A percentile compares a stretch with the other conserved stretches of the same genome.
These are phyloP conservation scores for Metschnikowia amazonensis DNA, from an alignment of 805 yeast genomes.

Conservation along the genomic window DNA sequence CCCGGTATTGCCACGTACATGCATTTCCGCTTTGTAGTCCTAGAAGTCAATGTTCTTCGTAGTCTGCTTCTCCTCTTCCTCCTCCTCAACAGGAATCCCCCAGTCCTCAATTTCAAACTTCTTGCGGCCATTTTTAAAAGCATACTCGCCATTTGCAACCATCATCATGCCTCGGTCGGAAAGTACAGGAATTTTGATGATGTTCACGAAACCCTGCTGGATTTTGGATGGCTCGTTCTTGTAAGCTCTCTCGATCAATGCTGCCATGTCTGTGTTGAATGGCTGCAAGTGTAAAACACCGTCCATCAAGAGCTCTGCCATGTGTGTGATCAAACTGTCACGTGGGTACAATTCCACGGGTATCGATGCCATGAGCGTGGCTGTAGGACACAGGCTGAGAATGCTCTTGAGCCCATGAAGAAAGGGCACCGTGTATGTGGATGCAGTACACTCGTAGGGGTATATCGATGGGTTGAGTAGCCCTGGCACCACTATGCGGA, in stretches of 20 bases:
- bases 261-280: slow-evolving; percentile 68
- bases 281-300: slow-evolving; percentile 74
- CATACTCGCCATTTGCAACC: slow-evolving; percentile 67
- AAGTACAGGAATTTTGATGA: slow-evolving; percentile 66
- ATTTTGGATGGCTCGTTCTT: slow-evolving; percentile 69
- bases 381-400: slow-evolving; percentile 43
- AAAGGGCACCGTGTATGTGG: slow-evolving; percentile 54
- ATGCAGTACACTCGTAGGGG: slow-evolving; percentile 44
- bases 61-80: slow-evolving; percentile 33
- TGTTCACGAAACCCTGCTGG: slow-evolving; percentile 82
- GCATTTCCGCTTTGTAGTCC: no score
- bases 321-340: slow-evolving; percentile 40
- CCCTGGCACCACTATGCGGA: slow-evolving; percentile 72
- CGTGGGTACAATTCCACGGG: slow-evolving; percentile 67
- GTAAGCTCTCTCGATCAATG: slow-evolving; percentile 63
- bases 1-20: no score
- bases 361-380: slow-evolving; percentile 53
- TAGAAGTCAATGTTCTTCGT: slow-evolving; percentile 37
- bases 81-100: slow-evolving; percentile 96
- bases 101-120: slow-evolving; percentile 86
- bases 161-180: slow-evolving; percentile 81
- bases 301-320: slow-evolving; percentile 59
- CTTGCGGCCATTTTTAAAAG: slow-evolving; percentile 79
- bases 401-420: slow-evolving; percentile 56
- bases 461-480: slow-evolving; percentile 76